Evolutionary conservation across 1,284 basidiomycete species (phyloP).

Genomic region (Gymnopus androsaceus): DNA sequence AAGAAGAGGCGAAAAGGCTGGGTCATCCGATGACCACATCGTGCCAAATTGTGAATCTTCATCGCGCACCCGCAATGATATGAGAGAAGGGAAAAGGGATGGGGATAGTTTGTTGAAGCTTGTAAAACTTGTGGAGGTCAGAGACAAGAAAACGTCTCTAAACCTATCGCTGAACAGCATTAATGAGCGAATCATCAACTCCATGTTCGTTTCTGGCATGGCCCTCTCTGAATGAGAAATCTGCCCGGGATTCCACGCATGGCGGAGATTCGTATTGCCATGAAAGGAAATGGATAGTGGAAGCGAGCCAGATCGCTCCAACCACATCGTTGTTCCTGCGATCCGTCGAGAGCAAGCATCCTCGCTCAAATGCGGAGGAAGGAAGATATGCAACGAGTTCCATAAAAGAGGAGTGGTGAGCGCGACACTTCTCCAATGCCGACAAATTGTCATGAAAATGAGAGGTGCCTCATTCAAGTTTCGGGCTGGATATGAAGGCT

Average conservation of each 20-base stretch:
- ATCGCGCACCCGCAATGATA: not conserved
- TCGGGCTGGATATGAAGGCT: conserved; percentile 6
- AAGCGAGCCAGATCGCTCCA: conserved; percentile 1
- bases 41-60: not conserved
- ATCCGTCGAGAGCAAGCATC: not conserved
- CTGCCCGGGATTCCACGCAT: not conserved
- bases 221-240: not conserved
- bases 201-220: not conserved
- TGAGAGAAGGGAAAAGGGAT: not conserved
- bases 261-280: not conserved
- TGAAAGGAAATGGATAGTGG: conserved; percentile 2
- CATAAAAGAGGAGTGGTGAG: conserved; percentile 14
- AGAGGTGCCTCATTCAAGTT: conserved; percentile 14
- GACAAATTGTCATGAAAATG: conserved; percentile 13
- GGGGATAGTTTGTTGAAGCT: not conserved
- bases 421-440: conserved; percentile 15
- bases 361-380: not conserved
- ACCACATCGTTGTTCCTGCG: not conserved
- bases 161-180: not conserved
- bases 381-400: conserved; percentile 13
- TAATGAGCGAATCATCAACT: not conserved
- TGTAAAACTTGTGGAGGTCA: not conserved
- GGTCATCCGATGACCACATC: not conserved
- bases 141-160: not conserved
- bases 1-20: not conserved